phyloP scores from a whole-genome alignment of 1,284 basidiomycete genomes.

The Athelia psychrophila region DNA sequence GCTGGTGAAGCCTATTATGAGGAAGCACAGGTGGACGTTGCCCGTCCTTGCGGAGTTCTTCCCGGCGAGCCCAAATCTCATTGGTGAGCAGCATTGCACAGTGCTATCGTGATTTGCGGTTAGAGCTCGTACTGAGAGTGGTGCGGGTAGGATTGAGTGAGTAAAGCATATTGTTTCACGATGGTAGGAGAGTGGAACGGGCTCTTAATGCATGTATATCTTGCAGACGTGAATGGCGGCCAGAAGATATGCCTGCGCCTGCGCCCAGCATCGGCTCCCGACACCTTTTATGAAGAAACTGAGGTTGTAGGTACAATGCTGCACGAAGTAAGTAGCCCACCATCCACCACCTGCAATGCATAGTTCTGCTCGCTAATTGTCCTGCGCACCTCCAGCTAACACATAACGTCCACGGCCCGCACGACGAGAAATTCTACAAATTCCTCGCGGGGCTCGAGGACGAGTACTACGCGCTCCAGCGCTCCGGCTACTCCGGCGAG shows the following conservation, averaged over 20 bases:
- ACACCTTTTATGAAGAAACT: constrained; percentile 76
- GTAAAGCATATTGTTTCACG: constrained; percentile 14
- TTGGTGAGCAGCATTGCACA: constrained; percentile 52
- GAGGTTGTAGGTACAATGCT: constrained; percentile 79
- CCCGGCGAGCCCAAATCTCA: constrained; percentile 67
- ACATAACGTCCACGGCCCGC: constrained; percentile 85
- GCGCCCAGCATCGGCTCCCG: constrained; percentile 63
- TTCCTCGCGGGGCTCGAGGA: constrained; percentile 75
- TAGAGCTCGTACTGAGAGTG: constrained; percentile 6
- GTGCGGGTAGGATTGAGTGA: constrained; percentile 36
- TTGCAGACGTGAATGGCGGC: constrained; percentile 71
- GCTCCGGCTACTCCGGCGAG: constrained; percentile 62
- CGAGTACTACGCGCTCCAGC: constrained; percentile 75
- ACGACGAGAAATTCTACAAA: constrained; percentile 83
- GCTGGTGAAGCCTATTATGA: constrained; percentile 88
- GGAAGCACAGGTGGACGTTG: constrained; percentile 75
- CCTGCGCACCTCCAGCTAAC: constrained; percentile 69
- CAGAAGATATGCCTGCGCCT: constrained; percentile 80
- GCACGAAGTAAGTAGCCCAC: constrained; percentile 61
- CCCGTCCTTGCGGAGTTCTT: constrained; percentile 87
- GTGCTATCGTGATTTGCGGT: not conserved
- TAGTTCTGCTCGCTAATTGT: constrained; percentile 1
- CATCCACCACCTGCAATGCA: not conserved
- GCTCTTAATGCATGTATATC: constrained; percentile 2
- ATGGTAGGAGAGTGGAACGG: not conserved